Conservation (phyloP, 2,329 filamentous ascomycete genomes). For the Pestalotiopsis sp. region DNA sequence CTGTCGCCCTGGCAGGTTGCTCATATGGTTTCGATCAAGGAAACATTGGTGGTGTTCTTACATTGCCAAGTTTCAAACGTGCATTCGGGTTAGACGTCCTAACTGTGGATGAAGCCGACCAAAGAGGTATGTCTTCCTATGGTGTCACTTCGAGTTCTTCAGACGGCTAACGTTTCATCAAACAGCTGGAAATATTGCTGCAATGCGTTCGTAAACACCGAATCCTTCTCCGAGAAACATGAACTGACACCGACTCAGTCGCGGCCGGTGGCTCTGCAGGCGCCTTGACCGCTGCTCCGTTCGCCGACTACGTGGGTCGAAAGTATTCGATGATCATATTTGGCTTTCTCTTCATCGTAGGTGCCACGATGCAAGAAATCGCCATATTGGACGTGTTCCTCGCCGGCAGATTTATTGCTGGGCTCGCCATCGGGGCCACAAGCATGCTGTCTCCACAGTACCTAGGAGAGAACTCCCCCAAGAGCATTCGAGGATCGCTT, state of each 20-base stretch:
- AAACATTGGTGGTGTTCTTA: constrained; percentile 41
- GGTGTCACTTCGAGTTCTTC: neutral
- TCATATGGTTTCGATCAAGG: constrained; percentile 42
- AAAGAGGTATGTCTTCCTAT: constrained; percentile 15
- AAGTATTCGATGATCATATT: constrained; percentile 36
- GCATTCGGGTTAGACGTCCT: constrained; percentile 37
- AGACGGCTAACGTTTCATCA: neutral
- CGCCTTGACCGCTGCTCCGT: constrained; percentile 37
- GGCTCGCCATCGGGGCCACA: constrained; percentile 36
- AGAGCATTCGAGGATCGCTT: constrained; percentile 40
- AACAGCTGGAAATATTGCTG: constrained; percentile 33
- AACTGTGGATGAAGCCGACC: constrained; percentile 29
- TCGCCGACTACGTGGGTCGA: constrained; percentile 38
- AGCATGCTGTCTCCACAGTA: constrained; percentile 43
- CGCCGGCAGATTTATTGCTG: constrained; percentile 38
- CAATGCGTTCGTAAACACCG: constrained; percentile 28
- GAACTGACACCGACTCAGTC: constrained; percentile 21
- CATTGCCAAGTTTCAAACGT: constrained; percentile 35
- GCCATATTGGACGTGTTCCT: constrained; percentile 37
- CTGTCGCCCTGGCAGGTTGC: constrained; percentile 39
- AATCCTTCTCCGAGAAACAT: neutral
- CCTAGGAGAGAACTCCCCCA: constrained; percentile 42
- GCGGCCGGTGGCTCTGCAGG: constrained; percentile 39
- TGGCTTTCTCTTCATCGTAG: constrained; percentile 34
- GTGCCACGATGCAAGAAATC: constrained; percentile 37